phyloP scores from a whole-genome alignment of 2,329 filamentous ascomycete species.

The Sclerotinia sclerotiorum region DNA sequence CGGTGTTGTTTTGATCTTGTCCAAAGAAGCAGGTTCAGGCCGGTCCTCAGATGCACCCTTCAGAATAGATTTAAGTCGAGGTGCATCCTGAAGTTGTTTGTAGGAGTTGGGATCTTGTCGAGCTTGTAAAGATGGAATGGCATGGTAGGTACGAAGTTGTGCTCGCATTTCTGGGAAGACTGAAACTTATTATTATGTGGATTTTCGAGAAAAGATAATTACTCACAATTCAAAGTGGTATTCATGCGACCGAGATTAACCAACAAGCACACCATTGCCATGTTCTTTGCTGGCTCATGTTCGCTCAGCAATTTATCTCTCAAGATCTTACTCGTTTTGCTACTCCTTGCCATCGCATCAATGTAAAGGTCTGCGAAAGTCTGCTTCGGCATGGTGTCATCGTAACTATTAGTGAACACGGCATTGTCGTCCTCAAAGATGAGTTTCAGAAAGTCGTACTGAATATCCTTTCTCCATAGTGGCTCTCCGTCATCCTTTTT shows the following conservation, averaged over 20 bases:
- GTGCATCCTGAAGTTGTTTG: slow-evolving; percentile 96
- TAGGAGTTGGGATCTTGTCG: slow-evolving; percentile 94
- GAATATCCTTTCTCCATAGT: slow-evolving; percentile 83
- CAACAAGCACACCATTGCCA: slow-evolving; percentile 98
- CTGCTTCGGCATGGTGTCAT: slow-evolving; percentile 57
- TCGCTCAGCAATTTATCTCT: slow-evolving; percentile 95
- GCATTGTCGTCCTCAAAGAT: slow-evolving; percentile 72
- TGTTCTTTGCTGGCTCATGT: slow-evolving; percentile 87
- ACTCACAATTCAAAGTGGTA: slow-evolving; percentile 91
- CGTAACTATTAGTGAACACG: slow-evolving; percentile 89
- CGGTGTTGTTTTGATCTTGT: slow-evolving; percentile 71
- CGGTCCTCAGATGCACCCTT: slow-evolving; percentile 94
- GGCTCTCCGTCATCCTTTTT: slow-evolving; percentile 90
- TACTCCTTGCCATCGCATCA: slow-evolving; percentile 96
- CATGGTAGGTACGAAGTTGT: slow-evolving; percentile 94
- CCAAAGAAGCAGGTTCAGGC: slow-evolving; percentile 78
- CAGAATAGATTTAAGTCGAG: slow-evolving; percentile 91
- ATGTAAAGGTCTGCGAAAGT: slow-evolving; percentile 96
- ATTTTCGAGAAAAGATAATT: slow-evolving; percentile 13
- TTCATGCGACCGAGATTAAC: slow-evolving; percentile 99
- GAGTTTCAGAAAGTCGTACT: slow-evolving; percentile 79
- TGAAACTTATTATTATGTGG: slow-evolving; percentile 45
- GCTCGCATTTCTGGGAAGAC: slow-evolving; percentile 99
- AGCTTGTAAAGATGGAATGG: slow-evolving; percentile 92
- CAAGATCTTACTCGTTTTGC: slow-evolving; percentile 97